Base-by-base conservation (phyloP, 2,329 filamentous ascomycete species). In the Rhynchosporium agropyri region DNA sequence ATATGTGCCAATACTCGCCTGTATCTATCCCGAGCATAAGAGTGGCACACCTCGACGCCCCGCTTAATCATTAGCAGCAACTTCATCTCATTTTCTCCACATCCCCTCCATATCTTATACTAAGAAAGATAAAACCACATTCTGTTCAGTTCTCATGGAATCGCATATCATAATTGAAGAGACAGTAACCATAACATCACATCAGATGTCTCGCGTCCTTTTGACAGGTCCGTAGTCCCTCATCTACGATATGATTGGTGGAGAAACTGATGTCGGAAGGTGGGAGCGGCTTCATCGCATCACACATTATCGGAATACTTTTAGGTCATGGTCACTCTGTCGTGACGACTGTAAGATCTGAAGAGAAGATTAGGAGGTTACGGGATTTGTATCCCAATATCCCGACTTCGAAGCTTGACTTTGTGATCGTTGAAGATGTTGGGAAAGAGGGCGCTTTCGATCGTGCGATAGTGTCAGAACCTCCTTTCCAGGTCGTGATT, bases 401-500 rank as follows among this genome's bases (percentile, higher is more conserved):
- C 50, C 31, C 42, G 8, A 46, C 48, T 10, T 54, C 58, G 2
- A 45, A 60, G 26, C 64, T 80, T 1, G 75, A 77, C 1, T 80
- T 77, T 60, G 77, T 73, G 36, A 83, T 93, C 64, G 89, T 94
- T 15, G 81, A 85, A 50, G 89, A 95, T 69, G 86, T 95, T 66
- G 86, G 87, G 0, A 73, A 85, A 67, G 81, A 85, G 15, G 83
- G 83, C 29, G 89, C 89, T 20, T 94, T 94, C 69, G 83, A 89
- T 62, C 74, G 82, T 71, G 65, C 73, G 61, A 72, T 76, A 1
- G 67, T 76, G 0, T 72, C 75, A 0, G 90, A 92, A 7, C 55
- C 42, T 46, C 61, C 61, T 4, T 63, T 93, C 68, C 86, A 90
- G 70, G 86, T 83, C 56, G 88, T 93, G 60, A 80, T 91, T 61